Evolutionary conservation across 192 early-diverging fungal genomes (phyloP), one percentile per base, ranked within the genome.

Genomic region (Gamsiella multidivaricata): DNA sequence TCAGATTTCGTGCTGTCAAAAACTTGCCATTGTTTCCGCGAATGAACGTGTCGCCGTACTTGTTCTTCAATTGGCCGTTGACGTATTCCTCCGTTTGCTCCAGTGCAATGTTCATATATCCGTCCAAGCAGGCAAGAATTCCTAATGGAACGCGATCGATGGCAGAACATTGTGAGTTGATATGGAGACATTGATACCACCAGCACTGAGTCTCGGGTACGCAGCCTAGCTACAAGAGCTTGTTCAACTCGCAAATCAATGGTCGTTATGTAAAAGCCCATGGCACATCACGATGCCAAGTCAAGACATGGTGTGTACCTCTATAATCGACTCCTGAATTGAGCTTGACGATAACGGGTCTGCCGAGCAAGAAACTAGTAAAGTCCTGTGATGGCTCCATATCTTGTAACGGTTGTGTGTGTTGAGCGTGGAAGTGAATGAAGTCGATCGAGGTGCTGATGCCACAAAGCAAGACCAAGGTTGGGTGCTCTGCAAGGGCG

Each of bases 101-200:
- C 76, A 99, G 62, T 14, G 95, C 97, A 85, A 99, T 97, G 82
- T 99, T 97, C 96, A 94, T 94, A 65, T 94, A 98, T 12, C 95
- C 95, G 76, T 99, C 96, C 61, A 99, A 76, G 80, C 96, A 97
- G 17, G 95, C 93, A 43, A 97, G 83, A 11, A 91, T 86, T 23
- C 94, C 94, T 94, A 70, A 17, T 42, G 25, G 41, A 42, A 14
- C n/a, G 14, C 42, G 23, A 46, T 34, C 3, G n/a, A 43, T 67
- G 23, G 41, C 2, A 60, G 43, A 29, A 15, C 10, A 18, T 25
- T 14, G 3, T 37, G 22, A 65, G 29, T 32, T 5, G 12, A 26
- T 12, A 60, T 28, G 32, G n/a, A n/a, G 34, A 12, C 17, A 25
- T 52, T n/a, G n/a, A n/a, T n/a, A n/a, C n/a, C n/a, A n/a, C n/a